These are phyloP conservation scores for Candida yuanshanica DNA, from an alignment of 805 yeast species.

Conservation along the genomic window DNA sequence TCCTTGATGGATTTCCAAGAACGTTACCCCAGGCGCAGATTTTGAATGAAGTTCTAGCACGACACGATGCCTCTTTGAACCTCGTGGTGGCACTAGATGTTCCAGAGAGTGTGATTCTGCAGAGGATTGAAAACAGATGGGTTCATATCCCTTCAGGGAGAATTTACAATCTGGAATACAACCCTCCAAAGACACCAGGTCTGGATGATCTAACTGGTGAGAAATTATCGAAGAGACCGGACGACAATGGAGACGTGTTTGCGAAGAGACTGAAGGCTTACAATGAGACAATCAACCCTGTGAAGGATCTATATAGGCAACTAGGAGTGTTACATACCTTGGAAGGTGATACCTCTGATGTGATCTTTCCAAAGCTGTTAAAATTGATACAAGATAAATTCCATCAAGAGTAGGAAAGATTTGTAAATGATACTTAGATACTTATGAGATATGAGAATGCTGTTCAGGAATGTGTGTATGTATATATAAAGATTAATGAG, in stretches of 20 bases:
- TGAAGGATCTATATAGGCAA: slow-evolving; percentile 54
- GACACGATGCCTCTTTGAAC: slow-evolving; percentile 43
- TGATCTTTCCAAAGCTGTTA: slow-evolving; percentile 68
- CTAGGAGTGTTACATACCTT: slow-evolving; percentile 49
- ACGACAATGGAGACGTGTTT: slow-evolving; percentile 75
- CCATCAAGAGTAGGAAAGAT: too few relatives aligned
- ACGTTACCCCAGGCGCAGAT: slow-evolving; percentile 66
- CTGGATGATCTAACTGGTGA: slow-evolving; percentile 89
- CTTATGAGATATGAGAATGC: too few relatives aligned
- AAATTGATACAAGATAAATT: slow-evolving; percentile 31
- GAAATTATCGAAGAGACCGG: slow-evolving; percentile 69
- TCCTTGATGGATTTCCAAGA: slow-evolving; percentile 91
- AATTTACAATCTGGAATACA: slow-evolving; percentile 78
- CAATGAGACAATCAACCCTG: slow-evolving; percentile 51
- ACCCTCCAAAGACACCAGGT: slow-evolving; percentile 82
- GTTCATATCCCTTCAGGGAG: slow-evolving; percentile 83
- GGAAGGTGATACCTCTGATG: slow-evolving; percentile 77
- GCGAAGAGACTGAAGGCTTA: slow-evolving; percentile 61
- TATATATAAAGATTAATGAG: too few relatives aligned
- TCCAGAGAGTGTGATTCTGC: slow-evolving; percentile 75
- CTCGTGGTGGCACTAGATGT: slow-evolving; percentile 84
- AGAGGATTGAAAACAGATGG: slow-evolving; percentile 80
- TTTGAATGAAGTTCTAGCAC: slow-evolving; percentile 40
- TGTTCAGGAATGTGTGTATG: too few relatives aligned
- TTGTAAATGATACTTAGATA: too few relatives aligned